Evolutionary conservation across 83 land plant genomes (phyloP), one percentile per base, ranked within the genome.

Genomic region (Picea engelmannii): DNA sequence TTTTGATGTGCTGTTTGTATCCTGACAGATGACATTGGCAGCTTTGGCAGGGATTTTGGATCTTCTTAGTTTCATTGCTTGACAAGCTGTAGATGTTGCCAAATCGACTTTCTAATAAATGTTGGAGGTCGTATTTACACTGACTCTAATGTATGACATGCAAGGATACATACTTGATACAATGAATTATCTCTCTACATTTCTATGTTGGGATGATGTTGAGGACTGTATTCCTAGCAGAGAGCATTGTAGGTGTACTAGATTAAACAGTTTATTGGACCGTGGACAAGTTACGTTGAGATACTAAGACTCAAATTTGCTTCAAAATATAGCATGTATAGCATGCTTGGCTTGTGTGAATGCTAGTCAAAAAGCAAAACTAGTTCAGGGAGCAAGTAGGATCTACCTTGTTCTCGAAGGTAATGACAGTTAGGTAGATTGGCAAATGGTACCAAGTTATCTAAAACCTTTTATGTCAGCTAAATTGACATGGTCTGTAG

Each of bases 1-100:
- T 23, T 74, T 74, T 40, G n/a, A 70, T 70, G 4, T 42, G 75
- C 75, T 38, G 18, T 70, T 70, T 70, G 17, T 38, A 47, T 70
- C 75, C 75, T 6, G 52, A 42, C 18, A 70, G 17, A 20, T 23
- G 77, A 23, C 20, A 44, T 44, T 21, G 11, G 77, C 77, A 47
- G 76, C 77, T 21, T 21, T 2, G 55, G 55, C n/a, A 31, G 58
- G 25, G 58, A 6, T 42, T 10, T 3, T 74, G 25, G 25, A 74
- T 74, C 15, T 20, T 12, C n/a, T 74, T 10, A n/a, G 15, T 25
- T 74, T 42, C n/a, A 40, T 70, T 70, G 21, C 75, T 18, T 24
- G 31, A 49, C 18, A 49, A 74, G 27, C 21, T 74, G 58, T 52
- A 74, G 15, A 49, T 47, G 78, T 59, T 74, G 78, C 31, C 78